phyloP scores from a whole-genome alignment of 2,329 filamentous ascomycete genomes.

The Torrubiellomyces zombiae region DNA sequence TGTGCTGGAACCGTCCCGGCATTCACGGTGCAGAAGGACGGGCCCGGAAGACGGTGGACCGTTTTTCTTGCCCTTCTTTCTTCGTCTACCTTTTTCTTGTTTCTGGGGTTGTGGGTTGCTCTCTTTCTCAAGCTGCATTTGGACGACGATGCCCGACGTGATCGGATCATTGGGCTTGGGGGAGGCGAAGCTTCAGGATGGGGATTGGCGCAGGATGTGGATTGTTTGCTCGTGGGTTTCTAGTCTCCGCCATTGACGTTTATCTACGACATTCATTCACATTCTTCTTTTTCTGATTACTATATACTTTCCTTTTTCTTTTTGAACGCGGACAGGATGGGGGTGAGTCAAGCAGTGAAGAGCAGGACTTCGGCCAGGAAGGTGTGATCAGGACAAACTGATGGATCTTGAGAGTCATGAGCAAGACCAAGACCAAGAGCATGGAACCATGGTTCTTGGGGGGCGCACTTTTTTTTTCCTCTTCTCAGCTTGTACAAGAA shows the following conservation, averaged over 20 bases:
- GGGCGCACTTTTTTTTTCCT: not conserved
- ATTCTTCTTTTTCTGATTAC: not conserved
- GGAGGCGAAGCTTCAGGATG: too few species aligned
- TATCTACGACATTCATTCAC: not conserved
- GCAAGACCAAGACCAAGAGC: too few species aligned
- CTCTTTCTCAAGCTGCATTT: not conserved
- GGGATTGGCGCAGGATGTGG: too few species aligned
- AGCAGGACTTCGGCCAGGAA: too few species aligned
- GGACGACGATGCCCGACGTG: not conserved
- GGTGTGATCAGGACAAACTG: too few species aligned
- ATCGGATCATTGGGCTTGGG: too few species aligned
- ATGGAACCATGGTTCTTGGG: not conserved
- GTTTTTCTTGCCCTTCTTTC: conserved; percentile 2
- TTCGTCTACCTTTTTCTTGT: conserved; percentile 2
- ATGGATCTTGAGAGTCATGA: not conserved
- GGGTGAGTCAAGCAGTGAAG: too few species aligned
- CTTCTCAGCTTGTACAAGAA: not conserved
- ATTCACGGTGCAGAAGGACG: not conserved
- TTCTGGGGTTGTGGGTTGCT: conserved; percentile 1
- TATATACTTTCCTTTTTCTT: conserved; percentile 1
- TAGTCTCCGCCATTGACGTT: too few species aligned
- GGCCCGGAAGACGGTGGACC: not conserved
- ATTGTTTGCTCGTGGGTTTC: too few species aligned
- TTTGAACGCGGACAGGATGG: not conserved
- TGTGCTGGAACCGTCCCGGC: not conserved